Percentiles rank a stretch among this genome's conserved stretches.
Conservation (phyloP, 495 filamentous ascomycete genomes). For the Penicillium cataractarum region DNA sequence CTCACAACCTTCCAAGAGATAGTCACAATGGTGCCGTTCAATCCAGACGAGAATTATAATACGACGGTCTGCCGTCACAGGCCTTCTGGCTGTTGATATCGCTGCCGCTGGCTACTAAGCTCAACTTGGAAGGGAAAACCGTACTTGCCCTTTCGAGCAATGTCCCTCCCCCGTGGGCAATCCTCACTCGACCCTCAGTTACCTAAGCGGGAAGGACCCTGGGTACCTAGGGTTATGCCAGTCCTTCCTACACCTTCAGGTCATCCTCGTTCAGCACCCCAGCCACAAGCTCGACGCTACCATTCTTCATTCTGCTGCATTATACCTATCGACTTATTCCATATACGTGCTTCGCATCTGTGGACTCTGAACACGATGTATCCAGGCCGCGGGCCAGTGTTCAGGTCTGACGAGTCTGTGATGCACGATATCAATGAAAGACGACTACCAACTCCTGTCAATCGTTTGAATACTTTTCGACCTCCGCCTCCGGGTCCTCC, state of each 20-base stretch:
- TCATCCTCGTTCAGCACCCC: neutral
- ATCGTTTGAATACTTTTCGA: neutral
- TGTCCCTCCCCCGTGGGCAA: neutral
- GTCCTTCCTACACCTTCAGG: neutral
- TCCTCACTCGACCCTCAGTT: neutral
- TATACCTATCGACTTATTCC: neutral
- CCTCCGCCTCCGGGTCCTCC: neutral
- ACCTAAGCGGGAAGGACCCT: slow-evolving; percentile 1
- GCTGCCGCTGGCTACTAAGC: neutral
- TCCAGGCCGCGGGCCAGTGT: neutral
- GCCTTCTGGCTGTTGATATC: neutral
- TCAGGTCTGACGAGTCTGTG: neutral
- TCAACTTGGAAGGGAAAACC: neutral
- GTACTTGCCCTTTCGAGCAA: neutral
- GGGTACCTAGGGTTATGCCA: neutral
- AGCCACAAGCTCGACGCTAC: neutral
- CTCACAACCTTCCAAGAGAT: neutral
- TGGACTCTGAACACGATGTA: neutral
- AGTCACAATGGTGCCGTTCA: neutral
- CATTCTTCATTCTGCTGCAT: neutral
- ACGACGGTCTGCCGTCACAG: neutral
- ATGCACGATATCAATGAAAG: neutral
- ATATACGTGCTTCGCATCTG: neutral
- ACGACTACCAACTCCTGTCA: neutral
- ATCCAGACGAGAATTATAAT: neutral